phyloP scores from a whole-genome alignment of 306 rosid genomes.

The Lithocarpus polystachyus region DNA sequence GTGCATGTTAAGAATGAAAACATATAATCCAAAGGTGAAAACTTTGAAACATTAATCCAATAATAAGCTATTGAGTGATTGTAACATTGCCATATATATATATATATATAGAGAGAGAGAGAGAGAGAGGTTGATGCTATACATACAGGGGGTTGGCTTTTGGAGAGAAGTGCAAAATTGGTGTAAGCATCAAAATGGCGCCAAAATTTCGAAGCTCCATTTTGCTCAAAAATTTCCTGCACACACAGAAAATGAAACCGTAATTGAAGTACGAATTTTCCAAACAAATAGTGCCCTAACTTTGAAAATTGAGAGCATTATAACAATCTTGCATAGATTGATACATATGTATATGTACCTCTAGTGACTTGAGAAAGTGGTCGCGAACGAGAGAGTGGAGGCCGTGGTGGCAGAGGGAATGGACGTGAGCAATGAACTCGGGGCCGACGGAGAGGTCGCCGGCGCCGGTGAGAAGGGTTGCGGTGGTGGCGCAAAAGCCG shows the following conservation, averaged over 20 bases:
- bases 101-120: not conserved
- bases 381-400: conserved; percentile 69
- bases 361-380: conserved; percentile 66
- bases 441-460: conserved; percentile 59
- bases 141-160: conserved; percentile 45
- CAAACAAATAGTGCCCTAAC: not conserved
- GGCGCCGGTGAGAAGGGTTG: conserved; percentile 48
- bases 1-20: no score
- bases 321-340: no score
- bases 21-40: no score
- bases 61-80: no score
- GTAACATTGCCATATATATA: no score
- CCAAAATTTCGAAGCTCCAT: conserved; percentile 82
- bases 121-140: conserved; percentile 1
- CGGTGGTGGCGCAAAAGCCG: conserved; percentile 57
- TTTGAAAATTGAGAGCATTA: not conserved
- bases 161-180: conserved; percentile 27
- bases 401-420: conserved; percentile 55
- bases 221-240: conserved; percentile 69
- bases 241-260: not conserved
- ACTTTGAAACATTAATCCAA: no score
- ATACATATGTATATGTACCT: conserved; percentile 36
- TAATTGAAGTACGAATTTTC: not conserved
- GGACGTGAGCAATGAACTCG: conserved; percentile 57
- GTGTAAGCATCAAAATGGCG: conserved; percentile 58